Base-by-base conservation (phyloP, 2,329 filamentous ascomycete genomes). In the Colletotrichum salicis region DNA sequence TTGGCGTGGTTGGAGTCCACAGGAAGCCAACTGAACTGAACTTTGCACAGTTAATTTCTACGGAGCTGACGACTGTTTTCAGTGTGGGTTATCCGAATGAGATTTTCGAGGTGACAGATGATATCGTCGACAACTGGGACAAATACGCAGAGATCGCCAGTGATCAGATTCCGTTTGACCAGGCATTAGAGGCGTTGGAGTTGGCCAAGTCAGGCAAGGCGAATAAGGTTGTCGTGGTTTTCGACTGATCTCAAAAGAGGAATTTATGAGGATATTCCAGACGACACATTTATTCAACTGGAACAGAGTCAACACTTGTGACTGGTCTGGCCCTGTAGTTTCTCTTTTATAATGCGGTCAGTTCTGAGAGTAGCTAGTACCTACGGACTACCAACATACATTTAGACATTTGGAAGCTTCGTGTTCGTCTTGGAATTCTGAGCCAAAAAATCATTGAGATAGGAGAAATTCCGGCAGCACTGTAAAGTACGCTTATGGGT, bases 101-200 rank as follows among this genome's bases (percentile, higher is more conserved):
- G 52, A 69, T 69, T 19, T 69, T 69, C 1, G 66, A 69, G 52
- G 60, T 69, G 1, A 64, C 66, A 13, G 66, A 64, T 37, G 66
- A 69, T 8, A 22, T 69, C 13, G 54, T 45, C 11, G 59, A 69
- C n/a, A 37, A 69, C 19, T 69, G 66, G 66, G 66, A 64, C 27
- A 58, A 64, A 6, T 69, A 64, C 12, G 60, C 52, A 7, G 59
- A 64, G 29, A 69, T 69, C n/a, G 54, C 64, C 2, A 69, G 66
- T 54, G 59, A 69, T n/a, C 51, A 58, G 35, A 15, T 69, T 5
- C 66, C 66, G 3, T 69, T 57, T 35, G 59, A 63, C 15, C 22
- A 37, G 29, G 60, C 60, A 6, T 33, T 29, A 27, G 65, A 63
- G 12, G 65, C 65, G 3, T 59, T 68, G 7, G 65, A 56, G 15